Base-by-base conservation (phyloP, 257 asterid genomes). In the Fraxinus quadrangulata region DNA sequence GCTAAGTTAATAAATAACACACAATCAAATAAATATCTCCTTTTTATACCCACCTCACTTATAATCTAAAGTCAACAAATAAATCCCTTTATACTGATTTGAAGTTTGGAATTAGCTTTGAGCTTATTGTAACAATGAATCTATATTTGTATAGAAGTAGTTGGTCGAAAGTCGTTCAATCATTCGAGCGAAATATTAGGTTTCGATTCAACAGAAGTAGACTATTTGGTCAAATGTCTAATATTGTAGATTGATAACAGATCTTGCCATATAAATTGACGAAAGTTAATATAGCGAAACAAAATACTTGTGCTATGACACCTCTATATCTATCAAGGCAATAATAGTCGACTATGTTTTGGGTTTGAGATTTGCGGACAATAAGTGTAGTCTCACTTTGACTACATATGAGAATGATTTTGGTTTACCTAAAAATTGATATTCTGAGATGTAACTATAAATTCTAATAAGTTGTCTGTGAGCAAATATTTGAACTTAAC, bases 1-100 rank as follows among this genome's bases (percentile, higher is more conserved):
- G 73, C 26, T 67, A 11, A 63, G 69, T 31, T 12, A 63, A 63
- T 63, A 21, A 30, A 76, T 30, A 12, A 75, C 68, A 67, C 37
- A 66, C 75, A 30, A 5, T 69, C 63, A 34, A 51, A 21, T 5
- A 68, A 70, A 70, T 69, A 70, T 77, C 70, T 63, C 65, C 14
- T 26, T 24, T 42, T 66, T 36, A 23, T 12, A n/a, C 17, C 24
- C 30, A 19, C 26, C 14, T 17, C 63, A 14, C 63, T 16, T 16
- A 3, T 49, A 17, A 49, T 49, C 61, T 17, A 51, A 51, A 19
- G 63, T 51, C 63, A 51, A 51, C 23, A 51, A 8, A 39, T 39
- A 39, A 39, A 9, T 39, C 45, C 19, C 51, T 45, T 45, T 45
- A 1, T 13, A 13, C 16, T 47, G 59, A 14, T 47, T 47, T 47